Conservation (phyloP, 208 protist species). For the Kentomonas sorsogonicus region DNA sequence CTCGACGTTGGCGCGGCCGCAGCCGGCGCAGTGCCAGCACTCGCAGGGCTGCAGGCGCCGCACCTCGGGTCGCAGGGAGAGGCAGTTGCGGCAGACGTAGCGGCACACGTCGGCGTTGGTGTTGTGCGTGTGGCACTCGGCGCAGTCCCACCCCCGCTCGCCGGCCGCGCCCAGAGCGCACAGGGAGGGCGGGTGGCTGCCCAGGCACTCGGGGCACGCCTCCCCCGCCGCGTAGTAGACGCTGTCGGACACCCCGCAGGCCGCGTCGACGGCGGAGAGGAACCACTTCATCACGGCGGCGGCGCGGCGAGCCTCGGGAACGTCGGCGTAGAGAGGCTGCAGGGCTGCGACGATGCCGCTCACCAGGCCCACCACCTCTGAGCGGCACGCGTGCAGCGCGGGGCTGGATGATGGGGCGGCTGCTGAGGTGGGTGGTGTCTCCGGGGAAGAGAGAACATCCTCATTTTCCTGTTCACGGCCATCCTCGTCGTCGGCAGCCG, state of each 20-base stretch:
- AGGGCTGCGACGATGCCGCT: conserved; percentile 11
- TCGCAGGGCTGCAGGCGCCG: conserved; percentile 45
- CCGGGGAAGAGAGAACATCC: too few relatives aligned
- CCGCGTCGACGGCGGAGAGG: conserved; percentile 32
- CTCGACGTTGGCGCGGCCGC: conserved; percentile 54
- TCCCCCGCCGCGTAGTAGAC: conserved; percentile 20
- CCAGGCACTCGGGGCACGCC: conserved; percentile 59
- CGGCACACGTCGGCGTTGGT: conserved; percentile 60
- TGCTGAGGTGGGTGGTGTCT: too few relatives aligned
- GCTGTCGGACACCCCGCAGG: conserved; percentile 23
- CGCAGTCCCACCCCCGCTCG: conserved; percentile 55
- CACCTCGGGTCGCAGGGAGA: conserved; percentile 49
- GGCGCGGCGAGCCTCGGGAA: conserved; percentile 30
- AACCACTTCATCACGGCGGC: conserved; percentile 45
- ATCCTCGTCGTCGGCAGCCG: too few relatives aligned
- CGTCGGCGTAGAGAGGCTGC: conserved; percentile 13
- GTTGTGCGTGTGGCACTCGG: conserved; percentile 42
- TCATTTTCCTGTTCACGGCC: too few relatives aligned
- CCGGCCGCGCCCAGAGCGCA: conserved; percentile 29
- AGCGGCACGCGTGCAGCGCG: not conserved
- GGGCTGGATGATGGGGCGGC: too few relatives aligned
- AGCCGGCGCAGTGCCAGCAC: conserved; percentile 60
- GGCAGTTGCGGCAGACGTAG: conserved; percentile 74
- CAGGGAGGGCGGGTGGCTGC: conserved; percentile 46
- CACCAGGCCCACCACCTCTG: not conserved